Base-by-base conservation (phyloP, 441 rosid genomes). In the Pelargonium myrrhifolium region DNA sequence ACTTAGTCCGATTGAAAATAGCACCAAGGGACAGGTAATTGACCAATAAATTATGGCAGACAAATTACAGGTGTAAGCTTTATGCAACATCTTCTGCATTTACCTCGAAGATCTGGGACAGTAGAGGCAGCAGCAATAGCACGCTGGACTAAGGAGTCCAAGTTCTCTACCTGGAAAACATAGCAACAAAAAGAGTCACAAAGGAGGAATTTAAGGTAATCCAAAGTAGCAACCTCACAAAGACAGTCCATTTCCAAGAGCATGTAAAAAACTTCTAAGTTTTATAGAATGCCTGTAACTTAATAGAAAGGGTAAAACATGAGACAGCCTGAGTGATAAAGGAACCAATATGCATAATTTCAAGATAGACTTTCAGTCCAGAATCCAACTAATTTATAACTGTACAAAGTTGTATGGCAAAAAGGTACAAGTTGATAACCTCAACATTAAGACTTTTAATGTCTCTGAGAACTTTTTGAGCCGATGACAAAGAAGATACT, bases 81-180 rank as follows among this genome's bases (percentile, higher is more conserved):
- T 35, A 31, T 64, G 64, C 72, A 22, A 20, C 5, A 12, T 66
- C 40, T 22, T 62, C 69, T 55, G 68, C 68, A 64, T 43, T 80
- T 86, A 90, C 97, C 87, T 80, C 45, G 88, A 77, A 91, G 87
- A 80, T 94, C 94, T 24, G 92, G 91, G 70, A 79, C 76, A 65
- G 79, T 65, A 65, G 90, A 84, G 64, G 96, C 85, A 72, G 90
- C 86, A 74, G 81, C 82, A 70, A 89, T 73, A 64, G 99, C 96
- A 70, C 86, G 91, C 68, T 80, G 84, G 68, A 91, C 97, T 79
- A 94, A 79, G 61, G 89, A 82, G 79, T 94, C 92, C 74, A 94
- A 77, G 80, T 78, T 82, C 78, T 89, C 89, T 60, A 91, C 79
- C 99, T 94, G 69, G 67, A 76, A 71, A 58, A 75, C 21, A 35